Base-by-base conservation (phyloP, 2,329 filamentous ascomycete genomes). In the Camillea tinctor region DNA sequence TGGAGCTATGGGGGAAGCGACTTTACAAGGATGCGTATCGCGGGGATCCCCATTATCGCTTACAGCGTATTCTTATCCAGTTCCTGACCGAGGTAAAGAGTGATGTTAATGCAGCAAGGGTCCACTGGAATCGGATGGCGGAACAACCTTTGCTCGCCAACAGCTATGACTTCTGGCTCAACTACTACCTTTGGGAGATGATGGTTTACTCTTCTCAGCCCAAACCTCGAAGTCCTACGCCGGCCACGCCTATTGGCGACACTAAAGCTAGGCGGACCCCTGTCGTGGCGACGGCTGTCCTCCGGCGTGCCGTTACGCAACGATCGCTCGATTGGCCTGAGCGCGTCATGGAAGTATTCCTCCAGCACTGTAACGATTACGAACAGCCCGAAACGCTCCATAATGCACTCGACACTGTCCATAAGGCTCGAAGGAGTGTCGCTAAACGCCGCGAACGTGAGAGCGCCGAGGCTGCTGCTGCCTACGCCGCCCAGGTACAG, bases 181-280 rank as follows among this genome's bases (percentile, higher is more conserved):
- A 88, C 50, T 97, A 92, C 75, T 97, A 97, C 75, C 82, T 89
- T 56, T 98, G 93, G 90, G 95, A 98, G 76, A 89, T 98, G 82
- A 82, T 90, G 60, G 69, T 85, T 4, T 86, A 84, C 64, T 76
- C 79, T 1, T 80, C 80, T 4, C 77, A 74, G 60, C 79, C 82
- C 57, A 84, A 81, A 58, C 76, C 77, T 40, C 78, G 82, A 60
- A 85, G 84, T 60, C 80, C 82, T 1, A 84, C 81, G 0, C 82
- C 83, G 4, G 77, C 76, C 2, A 77, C 77, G 4, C 66, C 69
- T 0, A 70, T 68, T 9, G 61, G 64, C n/a, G 65, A 63, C 20
- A 61, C 74, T 19, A 80, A 81, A 54, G 79, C 79, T 7, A 79
- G 84, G 52, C 84, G 88, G 21, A 83, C 85, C n/a, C 92, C 93